These are phyloP conservation scores for Lentinula detonsa DNA, from an alignment of 768 basidiomycete genomes.

Conservation along the genomic window DNA sequence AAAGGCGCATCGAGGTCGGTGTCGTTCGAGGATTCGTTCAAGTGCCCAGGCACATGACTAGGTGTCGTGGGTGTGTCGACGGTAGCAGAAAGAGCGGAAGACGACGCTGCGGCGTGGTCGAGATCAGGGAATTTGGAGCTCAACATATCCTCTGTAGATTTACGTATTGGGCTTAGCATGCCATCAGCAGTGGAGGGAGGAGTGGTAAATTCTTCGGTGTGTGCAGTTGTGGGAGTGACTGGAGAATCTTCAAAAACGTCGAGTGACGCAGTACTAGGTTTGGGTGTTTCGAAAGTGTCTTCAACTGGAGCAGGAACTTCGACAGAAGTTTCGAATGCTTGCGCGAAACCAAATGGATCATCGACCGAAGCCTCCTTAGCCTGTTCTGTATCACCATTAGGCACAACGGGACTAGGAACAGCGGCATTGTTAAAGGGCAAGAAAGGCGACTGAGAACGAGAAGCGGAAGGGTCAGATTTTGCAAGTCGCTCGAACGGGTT, in stretches of 20 bases:
- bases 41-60: slow-evolving; percentile 12
- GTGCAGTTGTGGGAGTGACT: slow-evolving; percentile 24
- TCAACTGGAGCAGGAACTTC: slow-evolving; percentile 4
- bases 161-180: slow-evolving; percentile 12
- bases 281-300: slow-evolving; percentile 8
- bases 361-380: slow-evolving; percentile 13
- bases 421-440: slow-evolving; percentile 38
- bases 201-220: slow-evolving; percentile 55
- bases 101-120: slow-evolving; percentile 16
- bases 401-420: slow-evolving; percentile 27
- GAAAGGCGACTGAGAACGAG: slow-evolving; percentile 59
- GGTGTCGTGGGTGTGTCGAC: neutral
- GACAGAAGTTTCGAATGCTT: slow-evolving; percentile 19
- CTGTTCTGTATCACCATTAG: slow-evolving; percentile 15
- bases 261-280: slow-evolving; percentile 7
- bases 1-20: slow-evolving; percentile 50
- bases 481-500: slow-evolving; percentile 85
- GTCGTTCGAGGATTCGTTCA: slow-evolving; percentile 12
- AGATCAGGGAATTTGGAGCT: slow-evolving; percentile 34
- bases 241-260: slow-evolving; percentile 12
- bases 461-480: slow-evolving; percentile 29
- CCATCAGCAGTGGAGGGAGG: slow-evolving; percentile 42
- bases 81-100: slow-evolving; percentile 1
- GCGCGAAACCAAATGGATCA: slow-evolving; percentile 51
- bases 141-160: slow-evolving; percentile 28